Percentiles rank a stretch among this genome's conserved stretches.
These are phyloP conservation scores for Leucogyrophana mollusca DNA, from an alignment of 768 basidiomycete genomes.

Conservation along the genomic window DNA sequence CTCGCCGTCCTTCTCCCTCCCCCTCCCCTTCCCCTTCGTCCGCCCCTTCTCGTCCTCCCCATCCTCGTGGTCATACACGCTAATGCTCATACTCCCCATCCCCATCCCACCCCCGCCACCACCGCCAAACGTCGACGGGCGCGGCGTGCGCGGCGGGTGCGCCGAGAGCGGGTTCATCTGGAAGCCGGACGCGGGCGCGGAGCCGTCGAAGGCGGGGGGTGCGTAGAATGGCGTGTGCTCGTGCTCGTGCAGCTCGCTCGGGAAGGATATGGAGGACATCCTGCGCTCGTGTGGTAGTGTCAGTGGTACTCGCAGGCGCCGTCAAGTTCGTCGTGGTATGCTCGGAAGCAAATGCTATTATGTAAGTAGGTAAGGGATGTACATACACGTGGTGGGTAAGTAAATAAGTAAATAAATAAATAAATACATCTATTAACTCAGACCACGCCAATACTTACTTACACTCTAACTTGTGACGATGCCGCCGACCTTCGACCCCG, in stretches of 20 bases:
- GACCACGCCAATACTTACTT: too few relatives aligned
- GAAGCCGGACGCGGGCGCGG: conserved; percentile 49
- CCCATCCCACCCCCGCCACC: too few relatives aligned
- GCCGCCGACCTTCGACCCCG: conserved; percentile 56
- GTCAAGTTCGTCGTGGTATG: too few relatives aligned
- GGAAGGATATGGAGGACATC: conserved; percentile 74
- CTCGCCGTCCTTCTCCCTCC: conserved; percentile 16
- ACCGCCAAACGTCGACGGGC: conserved; percentile 29
- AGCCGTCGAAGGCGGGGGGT: conserved; percentile 56
- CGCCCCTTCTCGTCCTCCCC: conserved; percentile 27
- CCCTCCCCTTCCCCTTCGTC: conserved; percentile 11
- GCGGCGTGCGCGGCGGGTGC: conserved; percentile 77
- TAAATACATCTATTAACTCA: too few relatives aligned
- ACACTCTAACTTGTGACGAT: too few relatives aligned
- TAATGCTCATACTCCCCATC: conserved; percentile 5
- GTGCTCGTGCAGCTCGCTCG: conserved; percentile 37
- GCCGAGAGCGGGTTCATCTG: conserved; percentile 81
- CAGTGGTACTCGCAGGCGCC: too few relatives aligned
- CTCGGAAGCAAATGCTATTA: too few relatives aligned
- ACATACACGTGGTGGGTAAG: too few relatives aligned
- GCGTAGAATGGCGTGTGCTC: conserved; percentile 48
- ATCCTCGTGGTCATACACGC: conserved; percentile 44
- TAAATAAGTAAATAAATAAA: too few relatives aligned
- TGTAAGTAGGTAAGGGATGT: too few relatives aligned
- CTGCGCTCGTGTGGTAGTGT: too few relatives aligned